A percentile compares a stretch with the other conserved stretches of the same genome.
phyloP scores from a whole-genome alignment of 192 early-diverging fungal genomes.

The Entomortierella parvispora region DNA sequence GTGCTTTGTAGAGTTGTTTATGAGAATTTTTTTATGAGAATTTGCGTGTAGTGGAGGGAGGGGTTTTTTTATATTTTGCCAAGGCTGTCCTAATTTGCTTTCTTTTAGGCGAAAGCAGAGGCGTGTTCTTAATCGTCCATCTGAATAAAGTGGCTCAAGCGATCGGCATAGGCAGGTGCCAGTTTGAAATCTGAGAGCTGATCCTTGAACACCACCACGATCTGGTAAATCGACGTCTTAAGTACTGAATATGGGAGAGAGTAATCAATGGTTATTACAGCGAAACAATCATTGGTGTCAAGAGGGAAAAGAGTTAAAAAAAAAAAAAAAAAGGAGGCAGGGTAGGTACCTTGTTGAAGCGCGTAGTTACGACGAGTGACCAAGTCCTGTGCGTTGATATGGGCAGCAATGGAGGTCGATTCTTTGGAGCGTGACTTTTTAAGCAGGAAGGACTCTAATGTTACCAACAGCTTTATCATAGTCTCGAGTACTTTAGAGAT shows the following conservation, averaged over 20 bases:
- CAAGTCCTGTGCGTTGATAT: conserved; percentile 25
- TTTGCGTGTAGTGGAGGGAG: too few species aligned
- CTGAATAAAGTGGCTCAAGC: conserved; percentile 30
- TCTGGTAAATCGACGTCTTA: conserved; percentile 46
- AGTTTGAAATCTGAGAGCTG: conserved; percentile 27
- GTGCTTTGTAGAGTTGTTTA: not conserved
- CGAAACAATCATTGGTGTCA: too few species aligned
- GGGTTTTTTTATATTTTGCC: too few species aligned
- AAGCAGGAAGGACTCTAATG: conserved; percentile 32
- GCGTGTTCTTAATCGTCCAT: conserved; percentile 23
- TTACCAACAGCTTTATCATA: conserved; percentile 44
- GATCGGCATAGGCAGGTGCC: conserved; percentile 15
- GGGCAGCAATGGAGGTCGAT: conserved; percentile 10
- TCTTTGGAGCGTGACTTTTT: conserved; percentile 14
- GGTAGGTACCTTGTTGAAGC: conserved; percentile 31
- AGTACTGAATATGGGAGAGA: conserved; percentile 17
- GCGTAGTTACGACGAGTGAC: conserved; percentile 16
- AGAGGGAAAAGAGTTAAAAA: too few species aligned
- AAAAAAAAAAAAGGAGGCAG: not conserved
- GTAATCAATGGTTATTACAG: not conserved
- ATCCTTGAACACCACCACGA: conserved; percentile 25
- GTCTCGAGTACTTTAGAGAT: conserved; percentile 47
- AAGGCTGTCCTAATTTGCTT: too few species aligned
- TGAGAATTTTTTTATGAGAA: not conserved
- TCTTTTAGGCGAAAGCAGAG: too few species aligned